Evolutionary conservation across 2,329 filamentous ascomycete genomes (phyloP), one percentile per base, ranked within the genome.

Genomic region (Chrysoporthe austroafricana): DNA sequence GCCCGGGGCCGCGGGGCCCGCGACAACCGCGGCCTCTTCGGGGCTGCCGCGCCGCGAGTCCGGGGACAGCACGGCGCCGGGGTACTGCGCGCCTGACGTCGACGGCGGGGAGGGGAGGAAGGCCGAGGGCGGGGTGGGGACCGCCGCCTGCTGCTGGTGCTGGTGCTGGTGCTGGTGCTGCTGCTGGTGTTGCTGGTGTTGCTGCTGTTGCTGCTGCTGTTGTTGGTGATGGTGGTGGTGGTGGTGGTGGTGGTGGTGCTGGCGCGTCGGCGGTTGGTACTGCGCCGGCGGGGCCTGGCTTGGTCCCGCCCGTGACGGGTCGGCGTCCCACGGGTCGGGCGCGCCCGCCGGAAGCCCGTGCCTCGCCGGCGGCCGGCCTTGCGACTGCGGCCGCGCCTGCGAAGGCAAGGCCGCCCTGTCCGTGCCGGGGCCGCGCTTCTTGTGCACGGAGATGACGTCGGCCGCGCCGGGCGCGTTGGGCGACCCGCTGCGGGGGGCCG

Each of bases 31-130:
- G n/a, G n/a, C n/a, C n/a, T n/a, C n/a, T n/a, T n/a, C n/a, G 57
- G 36, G 4, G 36, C 21, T 26, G 21, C 16, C 57, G 14, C 21
- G 32, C 14, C 57, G 39, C 21, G 57, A 60, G 36, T 60, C 57
- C 21, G 57, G 57, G n/a, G 57, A 60, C 4, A 34, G 39, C 9
- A 21, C 16, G 13, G n/a, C 18, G 34, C 34, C 39, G n/a, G 1
- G 3, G n/a, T 43, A 16, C 5, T 43, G 56, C 6, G 60, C 62
- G 8, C 58, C 42, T 13, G 67, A 64, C 3, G 61, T 32, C 9
- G 64, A 67, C 1, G 48, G 63, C 63, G 36, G 67, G 44, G 70
- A 67, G 50, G 70, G 62, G 69, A 26, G 46, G 36, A 68, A 57
- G 63, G 58, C n/a, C 42, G 46, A 26, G 48, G 46, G 32, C 18